Conservation (phyloP, 768 basidiomycete species). For the Rhodotorula paludigena region DNA sequence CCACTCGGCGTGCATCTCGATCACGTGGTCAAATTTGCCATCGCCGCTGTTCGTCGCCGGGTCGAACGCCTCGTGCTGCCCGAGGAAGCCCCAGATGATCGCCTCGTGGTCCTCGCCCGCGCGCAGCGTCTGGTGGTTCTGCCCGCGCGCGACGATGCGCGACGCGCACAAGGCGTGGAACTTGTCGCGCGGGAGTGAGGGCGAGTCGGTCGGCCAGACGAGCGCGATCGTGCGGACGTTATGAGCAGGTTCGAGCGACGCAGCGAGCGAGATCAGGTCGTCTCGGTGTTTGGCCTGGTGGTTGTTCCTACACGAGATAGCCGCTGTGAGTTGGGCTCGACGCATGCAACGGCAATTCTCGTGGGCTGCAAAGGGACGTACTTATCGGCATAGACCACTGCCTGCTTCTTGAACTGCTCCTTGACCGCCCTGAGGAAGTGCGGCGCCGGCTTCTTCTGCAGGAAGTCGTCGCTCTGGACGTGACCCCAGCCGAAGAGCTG, state of each 20-base stretch:
- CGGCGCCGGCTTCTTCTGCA: conserved; percentile 64
- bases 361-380: conserved; percentile 48
- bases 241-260: conserved; percentile 43
- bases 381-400: conserved; percentile 92
- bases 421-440: conserved; percentile 56
- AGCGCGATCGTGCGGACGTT: conserved; percentile 70
- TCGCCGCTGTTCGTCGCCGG: conserved; percentile 53
- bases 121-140: conserved; percentile 74
- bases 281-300: conserved; percentile 75
- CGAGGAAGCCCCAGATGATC: conserved; percentile 76
- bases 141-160: conserved; percentile 68
- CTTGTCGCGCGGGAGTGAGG: conserved; percentile 54
- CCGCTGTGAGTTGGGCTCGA: neutral
- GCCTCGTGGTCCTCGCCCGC: conserved; percentile 67
- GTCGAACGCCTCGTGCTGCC: conserved; percentile 59
- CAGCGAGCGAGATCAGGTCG: conserved; percentile 59
- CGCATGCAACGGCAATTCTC: too few species aligned
- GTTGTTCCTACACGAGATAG: conserved; percentile 65
- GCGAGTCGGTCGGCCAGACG: conserved; percentile 62
- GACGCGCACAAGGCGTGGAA: conserved; percentile 71
- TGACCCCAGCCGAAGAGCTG: conserved; percentile 82
- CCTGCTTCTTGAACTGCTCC: conserved; percentile 57
- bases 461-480: conserved; percentile 87
- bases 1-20: conserved; percentile 65
- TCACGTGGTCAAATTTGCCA: conserved; percentile 54